Base-by-base conservation (phyloP, 1,284 basidiomycete genomes). In the Leccinum huronense region DNA sequence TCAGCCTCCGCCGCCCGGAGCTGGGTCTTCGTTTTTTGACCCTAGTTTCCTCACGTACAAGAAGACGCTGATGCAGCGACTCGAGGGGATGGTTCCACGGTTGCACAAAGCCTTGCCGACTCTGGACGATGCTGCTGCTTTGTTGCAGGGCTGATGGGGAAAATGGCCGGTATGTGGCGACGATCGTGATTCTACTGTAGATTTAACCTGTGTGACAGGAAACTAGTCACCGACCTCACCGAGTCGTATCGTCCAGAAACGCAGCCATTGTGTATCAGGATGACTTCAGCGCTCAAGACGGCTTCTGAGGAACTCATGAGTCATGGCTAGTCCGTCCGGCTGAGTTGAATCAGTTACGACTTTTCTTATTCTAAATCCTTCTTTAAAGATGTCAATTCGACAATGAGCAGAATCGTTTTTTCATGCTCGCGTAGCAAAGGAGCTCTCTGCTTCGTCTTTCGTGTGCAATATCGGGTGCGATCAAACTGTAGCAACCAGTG, bases 31-130 rank as follows among this genome's bases (percentile, higher is more conserved):
- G 5, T 62, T 69, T 19, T 76, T 79, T n/a, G 78, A 83, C 64
- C 73, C 77, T 11, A 78, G 84, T 2, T 27, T 91, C 70, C 80
- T 81, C 54, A 84, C 81, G 69, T 91, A 89, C 70, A 84, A 83
- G 66, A 68, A 75, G 16, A 73, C 81, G 5, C 73, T 93, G 53
- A 82, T 80, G 61, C 82, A 81, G 60, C 88, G 88, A 66, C 77
- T 91, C 23, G 69, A 81, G 38, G 85, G 86, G 16, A 83, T 89
- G 54, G 87, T 87, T 11, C 78, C 84, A 0, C 72, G 84, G 38
- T 73, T 92, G 40, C 81, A 90, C 62, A 77, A 80, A 23, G 80
- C 89, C n/a, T 70, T 92, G 63, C 75, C 23, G 23, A 27, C 23
- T 27, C 23, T 27, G 73, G 6, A 79, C 77, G 2, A 76, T 54